Evolutionary conservation across 768 basidiomycete genomes (phyloP).

Genomic region (Phylloporus arenicola): DNA sequence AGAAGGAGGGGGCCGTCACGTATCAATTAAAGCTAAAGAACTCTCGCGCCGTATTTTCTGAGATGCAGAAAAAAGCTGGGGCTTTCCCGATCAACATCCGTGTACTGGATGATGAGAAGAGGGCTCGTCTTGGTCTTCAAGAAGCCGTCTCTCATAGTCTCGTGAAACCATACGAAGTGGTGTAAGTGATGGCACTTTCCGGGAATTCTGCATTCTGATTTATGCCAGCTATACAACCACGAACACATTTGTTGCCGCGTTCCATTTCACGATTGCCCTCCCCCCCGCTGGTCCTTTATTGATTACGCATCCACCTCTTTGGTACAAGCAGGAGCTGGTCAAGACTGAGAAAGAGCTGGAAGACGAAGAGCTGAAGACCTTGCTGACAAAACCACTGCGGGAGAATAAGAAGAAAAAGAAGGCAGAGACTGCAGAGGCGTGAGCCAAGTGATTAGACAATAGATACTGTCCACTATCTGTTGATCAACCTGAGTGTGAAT

Average conservation of each 20-base stretch:
- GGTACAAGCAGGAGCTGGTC: conserved; percentile 91
- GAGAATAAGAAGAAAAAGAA: conserved; percentile 93
- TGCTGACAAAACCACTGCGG: conserved; percentile 73
- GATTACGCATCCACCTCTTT: conserved; percentile 81
- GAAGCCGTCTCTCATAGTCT: conserved; percentile 94
- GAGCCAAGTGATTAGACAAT: conserved; percentile 23
- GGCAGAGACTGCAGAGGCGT: conserved; percentile 44
- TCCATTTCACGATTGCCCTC: conserved; percentile 96
- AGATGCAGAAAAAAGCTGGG: conserved; percentile 97
- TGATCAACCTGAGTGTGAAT: conserved; percentile 13
- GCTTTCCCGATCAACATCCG: conserved; percentile 98
- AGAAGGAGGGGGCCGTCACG: conserved; percentile 77
- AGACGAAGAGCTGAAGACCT: conserved; percentile 79
- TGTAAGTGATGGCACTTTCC: conserved; percentile 46
- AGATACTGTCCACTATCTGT: conserved; percentile 15
- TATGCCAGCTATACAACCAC: conserved; percentile 67
- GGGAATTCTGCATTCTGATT: not conserved
- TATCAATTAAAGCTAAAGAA: conserved; percentile 99
- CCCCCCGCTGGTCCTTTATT: conserved; percentile 83
- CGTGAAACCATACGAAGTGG: conserved; percentile 92
- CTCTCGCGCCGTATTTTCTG: conserved; percentile 92
- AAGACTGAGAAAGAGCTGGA: conserved; percentile 86
- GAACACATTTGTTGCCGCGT: conserved; percentile 85
- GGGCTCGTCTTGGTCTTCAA: conserved; percentile 88
- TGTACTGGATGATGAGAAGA: conserved; percentile 90